phyloP scores from a whole-genome alignment of 331 rosid species.

The Arachis monticola region DNA sequence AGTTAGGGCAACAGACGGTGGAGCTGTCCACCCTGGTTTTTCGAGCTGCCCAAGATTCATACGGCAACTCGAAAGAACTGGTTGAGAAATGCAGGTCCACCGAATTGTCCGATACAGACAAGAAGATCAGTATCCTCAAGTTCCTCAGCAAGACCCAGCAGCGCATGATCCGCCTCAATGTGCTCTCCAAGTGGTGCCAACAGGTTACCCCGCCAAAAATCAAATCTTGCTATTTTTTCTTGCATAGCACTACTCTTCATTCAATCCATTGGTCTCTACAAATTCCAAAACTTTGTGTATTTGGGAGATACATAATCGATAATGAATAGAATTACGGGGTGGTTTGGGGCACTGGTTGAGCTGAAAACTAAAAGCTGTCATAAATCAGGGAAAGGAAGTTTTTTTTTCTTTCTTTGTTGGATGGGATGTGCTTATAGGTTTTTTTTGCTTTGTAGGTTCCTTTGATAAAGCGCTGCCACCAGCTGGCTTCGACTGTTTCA shows the following conservation, averaged over 20 bases:
- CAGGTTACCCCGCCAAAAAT: slow-evolving; percentile 54
- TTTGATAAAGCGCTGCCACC: slow-evolving; percentile 89
- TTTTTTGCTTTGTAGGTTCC: slow-evolving; percentile 72
- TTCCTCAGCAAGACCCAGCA: slow-evolving; percentile 89
- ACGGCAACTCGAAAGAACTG: slow-evolving; percentile 68
- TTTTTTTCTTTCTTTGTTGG: not conserved
- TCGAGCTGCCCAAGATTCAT: slow-evolving; percentile 89
- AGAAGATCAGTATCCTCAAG: slow-evolving; percentile 83
- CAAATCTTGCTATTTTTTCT: not conserved
- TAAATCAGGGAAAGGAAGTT: not conserved
- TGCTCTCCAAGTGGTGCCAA: slow-evolving; percentile 94
- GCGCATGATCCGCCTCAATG: slow-evolving; percentile 95
- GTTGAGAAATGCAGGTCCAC: slow-evolving; percentile 73
- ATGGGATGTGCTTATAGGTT: not conserved
- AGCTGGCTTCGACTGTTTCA: slow-evolving; percentile 84
- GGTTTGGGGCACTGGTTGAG: not conserved
- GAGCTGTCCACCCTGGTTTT: slow-evolving; percentile 77
- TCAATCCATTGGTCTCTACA: not conserved
- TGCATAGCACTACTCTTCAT: not conserved
- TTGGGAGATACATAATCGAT: not conserved
- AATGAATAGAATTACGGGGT: not conserved
- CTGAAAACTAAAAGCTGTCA: not conserved
- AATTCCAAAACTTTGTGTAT: not conserved
- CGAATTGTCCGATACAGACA: slow-evolving; percentile 77
- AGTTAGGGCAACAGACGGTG: slow-evolving; percentile 96